Base-by-base conservation (phyloP, 805 yeast species). In the Sporopachydermia lactativora region DNA sequence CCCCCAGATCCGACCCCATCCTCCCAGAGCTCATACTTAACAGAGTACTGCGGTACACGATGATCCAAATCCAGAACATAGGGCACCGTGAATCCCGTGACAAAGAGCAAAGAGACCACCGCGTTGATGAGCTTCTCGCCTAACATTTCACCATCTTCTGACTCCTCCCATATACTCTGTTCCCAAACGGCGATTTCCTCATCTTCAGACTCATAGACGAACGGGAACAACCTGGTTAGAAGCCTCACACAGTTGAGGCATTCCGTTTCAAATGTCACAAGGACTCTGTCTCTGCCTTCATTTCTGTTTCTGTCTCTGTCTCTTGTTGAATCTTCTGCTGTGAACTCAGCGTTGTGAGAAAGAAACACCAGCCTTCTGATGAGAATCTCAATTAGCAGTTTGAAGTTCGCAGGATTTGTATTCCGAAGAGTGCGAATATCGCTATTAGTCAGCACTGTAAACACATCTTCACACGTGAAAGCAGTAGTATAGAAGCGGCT, bases 151-250 rank as follows among this genome's bases (percentile, higher is more conserved):
- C 35, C 14, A 4, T 36, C 37, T 15, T 42, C 44, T 3, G 14
- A 37, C 18, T 36, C 38, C 2, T 48, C 44, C 18, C 19, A 35
- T 15, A 41, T 44, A 15, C 45, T 41, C 16, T 39, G 38, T 19
- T 47, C 42, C 14, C 47, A 48, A 15, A 43, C 18, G 17, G 51
- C 37, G 34, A 41, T 42, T 42, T 42, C 45, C 3, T 47, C 41
- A 39, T 52, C 59, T 38, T 47, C 62, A 6, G 61, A 52, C 57
- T 86, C 95, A 50, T 70, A 81, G 4, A 79, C 52, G 38, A 73
- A 68, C 0, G 96, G 96, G 15, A 81, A 46, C 3, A 81, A 41
- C 44, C 74, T 70, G 2, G 83, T 73, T 35, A 88, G 56, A 3
- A 81, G 55, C 31, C 95, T 66, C 4, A 79, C 49, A 49, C 84